Conservation (phyloP, 2,329 filamentous ascomycete species). For the Aureobasidium uvarum region DNA sequence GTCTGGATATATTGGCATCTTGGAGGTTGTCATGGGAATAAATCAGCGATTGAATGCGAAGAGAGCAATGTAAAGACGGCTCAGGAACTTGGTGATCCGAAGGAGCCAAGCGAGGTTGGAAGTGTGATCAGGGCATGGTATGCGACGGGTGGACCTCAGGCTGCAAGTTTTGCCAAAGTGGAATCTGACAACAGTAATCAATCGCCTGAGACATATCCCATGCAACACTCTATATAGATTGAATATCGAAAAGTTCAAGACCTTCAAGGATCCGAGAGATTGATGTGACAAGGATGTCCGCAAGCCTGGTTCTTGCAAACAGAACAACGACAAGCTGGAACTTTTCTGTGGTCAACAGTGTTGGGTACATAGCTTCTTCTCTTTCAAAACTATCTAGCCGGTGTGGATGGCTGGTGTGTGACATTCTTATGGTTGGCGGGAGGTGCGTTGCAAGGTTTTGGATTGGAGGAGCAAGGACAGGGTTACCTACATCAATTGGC, state of each 20-base stretch:
- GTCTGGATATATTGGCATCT: background rate
- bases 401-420: no score
- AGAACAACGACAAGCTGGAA: background rate
- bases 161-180: background rate
- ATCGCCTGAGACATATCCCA: background rate
- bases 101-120: background rate
- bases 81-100: background rate
- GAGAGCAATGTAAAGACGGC: background rate
- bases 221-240: slow-evolving; percentile 9
- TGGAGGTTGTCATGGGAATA: background rate
- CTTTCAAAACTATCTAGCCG: no score
- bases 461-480: background rate
- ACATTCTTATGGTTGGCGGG: no score
- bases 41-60: background rate
- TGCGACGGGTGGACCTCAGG: background rate
- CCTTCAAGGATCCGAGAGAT: background rate
- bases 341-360: background rate
- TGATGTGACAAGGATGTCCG: background rate
- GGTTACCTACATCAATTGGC: background rate
- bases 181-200: background rate
- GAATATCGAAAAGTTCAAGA: background rate
- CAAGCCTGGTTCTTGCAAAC: background rate
- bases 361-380: background rate
- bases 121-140: background rate
- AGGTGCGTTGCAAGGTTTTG: background rate